Conservation (phyloP, 495 filamentous ascomycete genomes). For the Lentithecium fluviatile region DNA sequence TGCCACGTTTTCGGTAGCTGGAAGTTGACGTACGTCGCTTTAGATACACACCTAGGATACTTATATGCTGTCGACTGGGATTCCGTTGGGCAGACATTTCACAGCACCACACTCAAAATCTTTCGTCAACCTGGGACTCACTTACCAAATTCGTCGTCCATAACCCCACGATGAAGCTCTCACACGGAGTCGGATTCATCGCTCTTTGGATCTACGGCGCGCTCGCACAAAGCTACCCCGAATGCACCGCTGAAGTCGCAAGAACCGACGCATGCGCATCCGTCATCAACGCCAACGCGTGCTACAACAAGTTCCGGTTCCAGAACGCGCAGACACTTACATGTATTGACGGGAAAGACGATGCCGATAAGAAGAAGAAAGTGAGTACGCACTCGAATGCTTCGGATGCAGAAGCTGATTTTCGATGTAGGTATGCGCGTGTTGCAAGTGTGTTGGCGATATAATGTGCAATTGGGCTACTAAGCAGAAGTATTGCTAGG, state of each 20-base stretch:
- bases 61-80: background rate
- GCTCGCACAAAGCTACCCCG: constrained; percentile 8
- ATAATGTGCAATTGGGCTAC: constrained; percentile 24
- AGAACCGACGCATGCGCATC: constrained; percentile 27
- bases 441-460: constrained; percentile 28
- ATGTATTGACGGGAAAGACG: constrained; percentile 29
- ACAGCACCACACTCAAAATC: no score
- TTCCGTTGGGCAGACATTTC: constrained; percentile 20
- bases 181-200: constrained; percentile 11
- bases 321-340: constrained; percentile 11
- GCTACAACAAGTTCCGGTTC: constrained; percentile 29
- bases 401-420: background rate
- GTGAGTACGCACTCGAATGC: background rate
- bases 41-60: constrained; percentile 4
- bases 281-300: constrained; percentile 34
- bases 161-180: constrained; percentile 20
- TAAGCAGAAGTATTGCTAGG: constrained; percentile 14
- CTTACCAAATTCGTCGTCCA: background rate
- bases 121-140: no score
- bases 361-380: constrained; percentile 24
- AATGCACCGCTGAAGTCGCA: constrained; percentile 21
- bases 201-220: constrained; percentile 6
- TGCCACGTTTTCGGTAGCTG: constrained; percentile 9
- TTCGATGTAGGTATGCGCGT: constrained; percentile 29
- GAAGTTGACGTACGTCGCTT: constrained; percentile 1